Conservation (phyloP, 345 rosid genomes). For the Geranium rotundifolium region DNA sequence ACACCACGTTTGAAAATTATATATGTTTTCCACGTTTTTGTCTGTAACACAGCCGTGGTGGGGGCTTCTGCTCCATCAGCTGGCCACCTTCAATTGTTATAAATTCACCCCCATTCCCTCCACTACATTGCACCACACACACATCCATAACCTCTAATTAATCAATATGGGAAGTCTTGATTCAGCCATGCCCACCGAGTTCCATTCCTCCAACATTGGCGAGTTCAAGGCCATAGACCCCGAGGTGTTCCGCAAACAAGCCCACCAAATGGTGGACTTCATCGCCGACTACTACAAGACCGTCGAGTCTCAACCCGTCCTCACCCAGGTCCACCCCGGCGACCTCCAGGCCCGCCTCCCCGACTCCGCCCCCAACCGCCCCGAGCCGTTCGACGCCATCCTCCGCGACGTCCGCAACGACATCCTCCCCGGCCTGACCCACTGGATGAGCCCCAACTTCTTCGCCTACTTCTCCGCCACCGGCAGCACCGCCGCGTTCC, state of each 20-base stretch:
- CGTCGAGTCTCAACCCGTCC: constrained; percentile 34
- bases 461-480: constrained; percentile 34
- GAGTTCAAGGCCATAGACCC: constrained; percentile 26
- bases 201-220: background rate
- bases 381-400: constrained; percentile 21
- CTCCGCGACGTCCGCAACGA: constrained; percentile 18
- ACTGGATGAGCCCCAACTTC: constrained; percentile 39
- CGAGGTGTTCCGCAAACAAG: constrained; percentile 22
- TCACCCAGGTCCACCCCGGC: constrained; percentile 30
- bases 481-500: constrained; percentile 18
- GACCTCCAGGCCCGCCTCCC: constrained; percentile 18
- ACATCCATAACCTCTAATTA: no score
- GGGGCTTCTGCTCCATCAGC: no score
- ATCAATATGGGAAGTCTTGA: constrained; percentile 22
- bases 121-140: no score
- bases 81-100: no score
- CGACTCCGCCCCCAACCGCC: constrained; percentile 13
- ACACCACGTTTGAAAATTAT: no score
- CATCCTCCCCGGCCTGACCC: constrained; percentile 37
- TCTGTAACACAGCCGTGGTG: no score
- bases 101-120: no score
- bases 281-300: constrained; percentile 34
- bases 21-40: no score
- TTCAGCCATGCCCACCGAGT: constrained; percentile 4
- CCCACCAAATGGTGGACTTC: constrained; percentile 41